phyloP scores from a whole-genome alignment of 441 rosid species.

The Kokia cookei region DNA sequence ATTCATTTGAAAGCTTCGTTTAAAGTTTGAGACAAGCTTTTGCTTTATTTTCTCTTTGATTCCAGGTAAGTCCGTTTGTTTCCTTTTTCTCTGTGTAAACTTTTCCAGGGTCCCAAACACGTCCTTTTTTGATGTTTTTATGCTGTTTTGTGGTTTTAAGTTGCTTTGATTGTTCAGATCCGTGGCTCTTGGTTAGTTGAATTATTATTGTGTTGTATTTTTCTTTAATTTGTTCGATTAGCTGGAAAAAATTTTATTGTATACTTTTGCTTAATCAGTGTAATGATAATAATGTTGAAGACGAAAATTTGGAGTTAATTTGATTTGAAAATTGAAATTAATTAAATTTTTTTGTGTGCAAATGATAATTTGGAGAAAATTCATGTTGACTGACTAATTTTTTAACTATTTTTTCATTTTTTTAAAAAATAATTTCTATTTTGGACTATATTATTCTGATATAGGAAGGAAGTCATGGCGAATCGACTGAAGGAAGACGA shows the following conservation, averaged over 20 bases:
- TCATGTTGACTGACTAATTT: not conserved
- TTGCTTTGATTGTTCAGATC: slow-evolving; percentile 33
- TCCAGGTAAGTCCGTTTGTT: not conserved
- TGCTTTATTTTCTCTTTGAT: not conserved
- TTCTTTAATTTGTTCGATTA: slow-evolving; percentile 1
- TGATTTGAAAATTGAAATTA: not conserved
- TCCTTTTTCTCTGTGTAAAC: not conserved
- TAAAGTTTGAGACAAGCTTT: not conserved
- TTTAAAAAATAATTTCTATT: not conserved
- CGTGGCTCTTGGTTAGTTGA: slow-evolving; percentile 15
- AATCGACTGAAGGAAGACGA: slow-evolving; percentile 81
- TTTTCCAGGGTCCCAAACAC: slow-evolving; percentile 4
- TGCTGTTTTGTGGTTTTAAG: slow-evolving; percentile 1
- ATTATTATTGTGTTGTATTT: slow-evolving; percentile 3
- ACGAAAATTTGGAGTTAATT: not conserved
- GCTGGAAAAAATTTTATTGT: not conserved
- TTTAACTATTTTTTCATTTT: not conserved
- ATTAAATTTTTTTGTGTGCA: not conserved
- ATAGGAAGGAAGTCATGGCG: slow-evolving; percentile 50
- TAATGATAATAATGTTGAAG: not conserved
- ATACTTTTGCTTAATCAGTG: not conserved
- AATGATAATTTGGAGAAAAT: not conserved
- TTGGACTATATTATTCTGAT: not conserved
- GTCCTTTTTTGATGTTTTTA: not conserved
- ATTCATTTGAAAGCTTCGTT: not conserved